phyloP scores from a whole-genome alignment of 2,329 filamentous ascomycete genomes.

The Coniochaeta ligniaria region DNA sequence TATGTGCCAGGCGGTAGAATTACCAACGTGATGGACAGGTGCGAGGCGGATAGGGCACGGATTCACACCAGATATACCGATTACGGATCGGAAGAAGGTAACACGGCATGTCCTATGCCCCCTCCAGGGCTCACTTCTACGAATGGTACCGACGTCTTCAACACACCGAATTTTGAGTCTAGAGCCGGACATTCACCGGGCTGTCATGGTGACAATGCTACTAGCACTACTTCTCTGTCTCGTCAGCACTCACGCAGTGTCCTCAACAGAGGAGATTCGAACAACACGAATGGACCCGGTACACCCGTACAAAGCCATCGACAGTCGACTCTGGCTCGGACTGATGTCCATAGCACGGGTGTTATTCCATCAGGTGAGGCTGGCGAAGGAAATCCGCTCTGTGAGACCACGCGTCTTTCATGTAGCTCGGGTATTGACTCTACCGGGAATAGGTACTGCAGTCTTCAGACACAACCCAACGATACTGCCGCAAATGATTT shows the following conservation, averaged over 20 bases:
- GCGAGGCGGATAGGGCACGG: too few relatives aligned
- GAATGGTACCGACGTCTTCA: not conserved
- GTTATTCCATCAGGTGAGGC: not conserved
- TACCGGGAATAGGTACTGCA: not conserved
- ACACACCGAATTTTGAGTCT: not conserved
- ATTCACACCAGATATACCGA: too few relatives aligned
- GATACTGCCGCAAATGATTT: not conserved
- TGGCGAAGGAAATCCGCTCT: not conserved
- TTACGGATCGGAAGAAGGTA: too few relatives aligned
- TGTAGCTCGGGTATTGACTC: not conserved
- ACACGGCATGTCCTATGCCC: too few relatives aligned
- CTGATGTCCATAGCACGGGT: not conserved
- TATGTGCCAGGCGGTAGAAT: too few relatives aligned
- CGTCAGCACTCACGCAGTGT: not conserved
- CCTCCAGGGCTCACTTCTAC: not conserved
- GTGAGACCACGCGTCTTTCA: not conserved
- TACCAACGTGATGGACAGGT: too few relatives aligned
- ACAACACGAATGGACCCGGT: not conserved
- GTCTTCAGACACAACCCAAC: not conserved
- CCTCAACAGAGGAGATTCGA: not conserved
- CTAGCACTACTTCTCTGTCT: not conserved
- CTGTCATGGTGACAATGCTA: not conserved
- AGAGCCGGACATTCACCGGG: not conserved
- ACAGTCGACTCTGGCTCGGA: not conserved
- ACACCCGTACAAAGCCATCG: not conserved